Percentiles rank a stretch among this genome's conserved stretches.
Conservation (phyloP, 371 early-diverging fungal species). For the Circinella minor region DNA sequence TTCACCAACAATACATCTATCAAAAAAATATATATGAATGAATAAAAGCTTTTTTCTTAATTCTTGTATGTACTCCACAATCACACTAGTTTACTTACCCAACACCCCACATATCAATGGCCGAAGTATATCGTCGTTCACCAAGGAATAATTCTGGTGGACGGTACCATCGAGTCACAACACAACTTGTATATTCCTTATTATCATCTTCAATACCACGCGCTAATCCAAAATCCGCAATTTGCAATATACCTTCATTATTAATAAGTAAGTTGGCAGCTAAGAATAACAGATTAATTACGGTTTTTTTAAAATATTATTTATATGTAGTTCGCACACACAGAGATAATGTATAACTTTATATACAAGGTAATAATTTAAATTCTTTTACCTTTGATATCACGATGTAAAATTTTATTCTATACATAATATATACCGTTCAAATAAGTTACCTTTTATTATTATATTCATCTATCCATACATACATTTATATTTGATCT, state of each 20-base stretch:
- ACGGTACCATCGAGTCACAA: constrained; percentile 98
- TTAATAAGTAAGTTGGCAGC: constrained; percentile 92
- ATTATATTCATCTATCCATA: neutral
- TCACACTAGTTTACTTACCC: constrained; percentile 65
- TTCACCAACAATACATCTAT: constrained; percentile 84
- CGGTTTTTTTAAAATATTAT: no score
- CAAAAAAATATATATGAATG: neutral
- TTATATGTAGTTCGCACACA: no score
- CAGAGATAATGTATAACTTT: no score
- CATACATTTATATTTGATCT: no score
- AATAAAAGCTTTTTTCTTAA: neutral
- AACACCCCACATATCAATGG: constrained; percentile 98
- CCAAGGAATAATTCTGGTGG: constrained; percentile 97
- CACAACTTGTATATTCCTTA: constrained; percentile 84
- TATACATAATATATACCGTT: neutral
- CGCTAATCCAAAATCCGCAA: constrained; percentile 96
- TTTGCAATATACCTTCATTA: constrained; percentile 78
- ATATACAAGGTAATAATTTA: no score
- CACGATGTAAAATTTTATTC: constrained; percentile 87
- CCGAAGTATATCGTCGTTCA: constrained; percentile 78
- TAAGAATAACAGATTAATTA: constrained; percentile 30
- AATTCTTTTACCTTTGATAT: constrained; percentile 85
- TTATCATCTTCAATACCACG: constrained; percentile 67
- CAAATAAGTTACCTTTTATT: neutral
- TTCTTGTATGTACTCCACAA: neutral